Evolutionary conservation across 2,329 filamentous ascomycete species (phyloP).

Genomic region (Claviceps spartinae): DNA sequence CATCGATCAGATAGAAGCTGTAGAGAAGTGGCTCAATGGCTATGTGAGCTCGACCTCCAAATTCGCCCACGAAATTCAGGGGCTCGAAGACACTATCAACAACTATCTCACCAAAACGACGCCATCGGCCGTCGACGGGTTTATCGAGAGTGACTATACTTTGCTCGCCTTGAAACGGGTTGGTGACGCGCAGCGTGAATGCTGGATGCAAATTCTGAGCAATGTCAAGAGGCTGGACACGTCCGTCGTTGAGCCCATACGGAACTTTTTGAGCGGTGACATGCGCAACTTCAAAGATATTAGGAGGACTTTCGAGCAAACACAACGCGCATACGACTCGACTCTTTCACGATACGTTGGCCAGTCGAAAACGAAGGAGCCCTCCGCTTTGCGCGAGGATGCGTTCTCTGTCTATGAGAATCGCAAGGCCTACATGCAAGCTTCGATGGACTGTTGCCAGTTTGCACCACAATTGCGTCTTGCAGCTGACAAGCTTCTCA

Average conservation of each 20-base stretch:
- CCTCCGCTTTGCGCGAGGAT: constrained; percentile 81
- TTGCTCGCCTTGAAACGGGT: constrained; percentile 73
- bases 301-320: constrained; percentile 58
- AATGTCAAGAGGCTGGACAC: constrained; percentile 66
- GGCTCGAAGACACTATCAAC: constrained; percentile 69
- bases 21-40: constrained; percentile 80
- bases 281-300: constrained; percentile 77
- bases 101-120: constrained; percentile 61
- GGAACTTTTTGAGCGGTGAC: constrained; percentile 63
- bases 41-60: constrained; percentile 41
- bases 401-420: constrained; percentile 92
- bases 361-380: constrained; percentile 87
- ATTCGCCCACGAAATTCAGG: constrained; percentile 48
- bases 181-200: constrained; percentile 74
- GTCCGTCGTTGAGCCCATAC: constrained; percentile 69
- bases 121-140: constrained; percentile 67
- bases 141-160: constrained; percentile 92
- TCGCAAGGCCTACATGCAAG: constrained; percentile 77
- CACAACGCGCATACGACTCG: constrained; percentile 75
- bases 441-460: constrained; percentile 86
- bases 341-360: constrained; percentile 68
- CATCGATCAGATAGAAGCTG: constrained; percentile 75
- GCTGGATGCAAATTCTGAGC: constrained; percentile 65
- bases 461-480: constrained; percentile 75
- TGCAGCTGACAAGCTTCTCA: constrained; percentile 72